These are phyloP conservation scores for Trichoderma breve DNA, from an alignment of 2,329 filamentous ascomycete species.

Conservation along the genomic window DNA sequence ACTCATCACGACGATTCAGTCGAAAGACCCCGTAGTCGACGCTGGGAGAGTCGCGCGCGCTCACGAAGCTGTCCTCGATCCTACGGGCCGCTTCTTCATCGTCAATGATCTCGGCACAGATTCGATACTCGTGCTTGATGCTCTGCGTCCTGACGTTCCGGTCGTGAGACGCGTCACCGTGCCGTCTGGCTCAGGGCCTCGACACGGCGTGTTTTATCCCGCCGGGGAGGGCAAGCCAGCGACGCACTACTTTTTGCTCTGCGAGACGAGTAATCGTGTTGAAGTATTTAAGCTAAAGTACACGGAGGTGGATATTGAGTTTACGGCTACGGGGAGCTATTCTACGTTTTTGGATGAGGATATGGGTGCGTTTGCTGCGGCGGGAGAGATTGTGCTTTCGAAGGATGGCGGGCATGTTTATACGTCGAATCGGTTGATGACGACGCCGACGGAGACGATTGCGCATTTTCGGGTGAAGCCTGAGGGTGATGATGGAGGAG, in stretches of 20 bases:
- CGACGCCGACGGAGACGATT: slow-evolving; percentile 46
- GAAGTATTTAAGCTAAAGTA: slow-evolving; percentile 44
- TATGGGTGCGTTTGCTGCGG: slow-evolving; percentile 37
- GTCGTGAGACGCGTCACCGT: slow-evolving; percentile 37
- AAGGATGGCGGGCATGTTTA: slow-evolving; percentile 46
- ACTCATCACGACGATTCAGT: slow-evolving; percentile 40
- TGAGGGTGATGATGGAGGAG: neutral
- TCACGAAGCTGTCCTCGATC: slow-evolving; percentile 50
- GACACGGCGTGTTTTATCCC: slow-evolving; percentile 51
- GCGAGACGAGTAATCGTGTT: slow-evolving; percentile 46
- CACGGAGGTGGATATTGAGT: slow-evolving; percentile 31
- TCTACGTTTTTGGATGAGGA: slow-evolving; percentile 40
- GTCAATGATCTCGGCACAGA: slow-evolving; percentile 51
- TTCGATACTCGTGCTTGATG: slow-evolving; percentile 44
- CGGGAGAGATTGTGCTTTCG: slow-evolving; percentile 45
- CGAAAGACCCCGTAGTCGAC: slow-evolving; percentile 24
- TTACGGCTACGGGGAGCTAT: slow-evolving; percentile 38
- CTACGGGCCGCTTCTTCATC: slow-evolving; percentile 48
- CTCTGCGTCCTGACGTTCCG: slow-evolving; percentile 35
- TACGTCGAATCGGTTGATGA: slow-evolving; percentile 51
- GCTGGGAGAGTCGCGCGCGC: slow-evolving; percentile 40
- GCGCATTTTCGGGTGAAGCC: slow-evolving; percentile 42
- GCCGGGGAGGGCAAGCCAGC: slow-evolving; percentile 25
- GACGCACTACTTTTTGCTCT: slow-evolving; percentile 48
- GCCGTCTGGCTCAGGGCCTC: slow-evolving; percentile 45